Evolutionary conservation across 1,284 basidiomycete species (phyloP).

Genomic region (Grifola frondosa): DNA sequence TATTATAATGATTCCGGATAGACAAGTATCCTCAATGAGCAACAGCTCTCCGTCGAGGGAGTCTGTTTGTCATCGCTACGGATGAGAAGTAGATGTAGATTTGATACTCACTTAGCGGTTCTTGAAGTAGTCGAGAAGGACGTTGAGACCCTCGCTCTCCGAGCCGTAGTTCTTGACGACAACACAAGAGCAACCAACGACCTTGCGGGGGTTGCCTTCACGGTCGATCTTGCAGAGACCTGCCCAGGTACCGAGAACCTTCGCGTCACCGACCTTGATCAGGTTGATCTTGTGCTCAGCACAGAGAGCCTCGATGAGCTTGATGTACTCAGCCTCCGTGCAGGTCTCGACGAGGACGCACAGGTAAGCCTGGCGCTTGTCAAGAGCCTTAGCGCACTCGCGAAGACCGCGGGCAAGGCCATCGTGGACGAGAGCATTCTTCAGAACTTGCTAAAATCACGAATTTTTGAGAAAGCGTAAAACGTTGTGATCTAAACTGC

Average conservation of each 20-base stretch:
- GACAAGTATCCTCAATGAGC: conserved; percentile 68
- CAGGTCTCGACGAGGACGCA: conserved; percentile 99
- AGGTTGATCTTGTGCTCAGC: conserved; percentile 99
- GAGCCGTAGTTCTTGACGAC: conserved; percentile 98
- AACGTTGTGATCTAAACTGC: no score
- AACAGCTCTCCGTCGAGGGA: conserved; percentile 79
- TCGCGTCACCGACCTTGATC: conserved; percentile 98
- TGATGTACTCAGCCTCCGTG: conserved; percentile 99
- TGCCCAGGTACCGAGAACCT: conserved; percentile 97
- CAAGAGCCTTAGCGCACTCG: conserved; percentile 96
- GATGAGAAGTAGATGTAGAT: conserved; percentile 7
- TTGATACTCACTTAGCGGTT: conserved; percentile 62
- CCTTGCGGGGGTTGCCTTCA: conserved; percentile 97
- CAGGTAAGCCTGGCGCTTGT: conserved; percentile 98
- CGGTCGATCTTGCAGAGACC: conserved; percentile 99
- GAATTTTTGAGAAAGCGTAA: conserved; percentile 4
- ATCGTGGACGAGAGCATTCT: conserved; percentile 96
- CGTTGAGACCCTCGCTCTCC: conserved; percentile 95
- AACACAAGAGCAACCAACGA: conserved; percentile 95
- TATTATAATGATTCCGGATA: conserved; percentile 82
- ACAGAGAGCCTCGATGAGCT: conserved; percentile 99
- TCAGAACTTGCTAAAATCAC: conserved; percentile 76
- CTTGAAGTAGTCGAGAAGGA: conserved; percentile 97
- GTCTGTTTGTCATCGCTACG: conserved; percentile 76
- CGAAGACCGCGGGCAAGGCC: conserved; percentile 97